These are phyloP conservation scores for Xylaria hypoxylon DNA, from an alignment of 2,329 filamentous ascomycete species.

Conservation along the genomic window DNA sequence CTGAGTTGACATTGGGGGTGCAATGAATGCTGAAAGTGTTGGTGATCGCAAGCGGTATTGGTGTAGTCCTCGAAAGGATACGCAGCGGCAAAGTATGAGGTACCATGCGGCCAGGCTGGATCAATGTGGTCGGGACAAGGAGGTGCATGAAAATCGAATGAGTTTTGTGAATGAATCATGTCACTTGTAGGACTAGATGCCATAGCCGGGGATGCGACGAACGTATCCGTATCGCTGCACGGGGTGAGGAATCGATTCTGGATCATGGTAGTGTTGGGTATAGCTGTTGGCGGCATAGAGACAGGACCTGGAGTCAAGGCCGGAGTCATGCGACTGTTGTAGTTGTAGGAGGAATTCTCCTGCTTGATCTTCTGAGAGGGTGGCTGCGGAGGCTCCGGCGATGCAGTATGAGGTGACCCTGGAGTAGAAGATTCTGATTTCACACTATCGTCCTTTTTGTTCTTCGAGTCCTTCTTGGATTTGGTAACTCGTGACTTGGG, in stretches of 20 bases:
- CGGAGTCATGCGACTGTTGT: constrained; percentile 47
- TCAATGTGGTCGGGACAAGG: constrained; percentile 49
- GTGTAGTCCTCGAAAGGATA: constrained; percentile 56
- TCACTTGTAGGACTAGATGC: constrained; percentile 51
- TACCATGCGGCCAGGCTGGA: constrained; percentile 49
- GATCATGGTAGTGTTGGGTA: constrained; percentile 50
- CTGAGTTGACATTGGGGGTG: constrained; percentile 45
- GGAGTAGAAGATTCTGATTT: constrained; percentile 54
- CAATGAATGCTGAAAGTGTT: constrained; percentile 44
- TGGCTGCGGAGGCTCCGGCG: constrained; percentile 36
- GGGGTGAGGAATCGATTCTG: constrained; percentile 61
- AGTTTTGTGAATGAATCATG: constrained; percentile 48
- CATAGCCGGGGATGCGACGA: constrained; percentile 48
- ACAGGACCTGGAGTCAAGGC: constrained; percentile 50
- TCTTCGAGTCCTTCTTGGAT: constrained; percentile 55
- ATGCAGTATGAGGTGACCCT: constrained; percentile 37
- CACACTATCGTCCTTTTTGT: constrained; percentile 54
- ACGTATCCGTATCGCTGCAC: constrained; percentile 63
- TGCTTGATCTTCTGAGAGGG: constrained; percentile 54
- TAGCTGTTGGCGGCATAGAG: constrained; percentile 28
- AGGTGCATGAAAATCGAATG: constrained; percentile 49
- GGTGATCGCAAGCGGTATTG: constrained; percentile 46
- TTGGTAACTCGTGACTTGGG: constrained; percentile 61
- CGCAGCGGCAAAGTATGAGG: constrained; percentile 55
- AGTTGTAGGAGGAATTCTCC: constrained; percentile 51